Evolutionary conservation across 2,329 filamentous ascomycete species (phyloP).

Genomic region (Exophiala aquamarina): DNA sequence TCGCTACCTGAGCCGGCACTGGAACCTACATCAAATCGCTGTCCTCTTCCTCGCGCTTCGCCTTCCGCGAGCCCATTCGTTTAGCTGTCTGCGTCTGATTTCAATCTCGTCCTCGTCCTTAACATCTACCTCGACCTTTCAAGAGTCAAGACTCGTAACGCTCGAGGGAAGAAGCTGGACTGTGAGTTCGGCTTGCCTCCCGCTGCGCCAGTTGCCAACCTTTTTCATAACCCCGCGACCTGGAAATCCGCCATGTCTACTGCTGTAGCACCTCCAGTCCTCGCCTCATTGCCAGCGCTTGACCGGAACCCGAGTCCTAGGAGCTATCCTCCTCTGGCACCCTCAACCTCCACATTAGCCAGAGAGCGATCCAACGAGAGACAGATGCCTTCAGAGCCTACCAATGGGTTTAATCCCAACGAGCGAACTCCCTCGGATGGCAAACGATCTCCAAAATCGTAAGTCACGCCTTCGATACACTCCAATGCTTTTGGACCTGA

Average conservation of each 20-base stretch:
- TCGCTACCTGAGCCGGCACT: background rate
- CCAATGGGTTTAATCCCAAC: constrained; percentile 8
- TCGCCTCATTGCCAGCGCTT: constrained; percentile 44
- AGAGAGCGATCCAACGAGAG: constrained; percentile 19
- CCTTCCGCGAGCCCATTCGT: background rate
- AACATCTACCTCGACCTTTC: no score
- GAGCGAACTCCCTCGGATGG: constrained; percentile 42
- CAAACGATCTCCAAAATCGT: constrained; percentile 56
- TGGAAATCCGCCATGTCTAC: constrained; percentile 43
- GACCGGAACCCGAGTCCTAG: constrained; percentile 47
- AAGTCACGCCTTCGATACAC: constrained; percentile 35
- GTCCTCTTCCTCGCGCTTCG: background rate
- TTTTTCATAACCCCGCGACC: constrained; percentile 1
- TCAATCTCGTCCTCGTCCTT: background rate
- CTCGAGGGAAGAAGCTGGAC: constrained; percentile 7
- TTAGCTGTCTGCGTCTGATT: background rate
- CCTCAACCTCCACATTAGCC: constrained; percentile 33
- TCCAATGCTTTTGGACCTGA: constrained; percentile 23
- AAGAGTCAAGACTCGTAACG: no score
- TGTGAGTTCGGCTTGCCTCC: background rate
- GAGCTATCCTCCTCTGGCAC: constrained; percentile 43
- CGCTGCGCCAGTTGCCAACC: constrained; percentile 1
- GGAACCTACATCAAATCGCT: background rate
- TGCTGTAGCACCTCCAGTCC: constrained; percentile 46
- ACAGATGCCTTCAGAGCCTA: constrained; percentile 10